These are phyloP conservation scores for Henningerozyma blattae DNA, from an alignment of 805 yeast genomes.

Conservation along the genomic window DNA sequence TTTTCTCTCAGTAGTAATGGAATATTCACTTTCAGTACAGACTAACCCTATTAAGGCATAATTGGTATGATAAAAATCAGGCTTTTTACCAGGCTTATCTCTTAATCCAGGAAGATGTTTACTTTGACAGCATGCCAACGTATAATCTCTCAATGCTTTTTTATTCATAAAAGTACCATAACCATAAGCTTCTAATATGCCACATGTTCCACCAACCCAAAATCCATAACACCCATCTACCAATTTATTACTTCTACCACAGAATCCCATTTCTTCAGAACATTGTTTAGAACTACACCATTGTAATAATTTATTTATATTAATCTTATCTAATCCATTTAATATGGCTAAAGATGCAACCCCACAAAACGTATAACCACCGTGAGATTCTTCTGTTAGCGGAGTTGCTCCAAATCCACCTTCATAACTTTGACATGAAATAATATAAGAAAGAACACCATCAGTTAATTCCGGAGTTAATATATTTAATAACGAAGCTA, in stretches of 20 bases:
- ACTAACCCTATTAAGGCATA: slow-evolving; percentile 68
- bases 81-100: slow-evolving; percentile 74
- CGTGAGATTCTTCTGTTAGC: slow-evolving; percentile 77
- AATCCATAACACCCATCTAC: slow-evolving; percentile 95
- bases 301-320: slow-evolving; percentile 37
- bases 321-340: slow-evolving; percentile 29
- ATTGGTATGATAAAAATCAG: slow-evolving; percentile 88
- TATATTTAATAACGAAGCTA: slow-evolving; percentile 55
- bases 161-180: slow-evolving; percentile 31
- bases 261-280: slow-evolving; percentile 70
- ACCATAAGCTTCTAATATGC: slow-evolving; percentile 27
- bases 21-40: slow-evolving; percentile 10
- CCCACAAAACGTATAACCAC: slow-evolving; percentile 92
- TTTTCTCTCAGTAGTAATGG: slow-evolving; percentile 2
- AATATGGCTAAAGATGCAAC: slow-evolving; percentile 47
- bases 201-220: slow-evolving; percentile 86
- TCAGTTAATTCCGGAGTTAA: slow-evolving; percentile 45
- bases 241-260: slow-evolving; percentile 83
- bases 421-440: slow-evolving; percentile 75
- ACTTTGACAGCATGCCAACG: slow-evolving; percentile 65
- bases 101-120: slow-evolving; percentile 54
- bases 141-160: slow-evolving; percentile 48
- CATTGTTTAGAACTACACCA: slow-evolving; percentile 72
- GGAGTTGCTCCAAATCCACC: slow-evolving; percentile 92
- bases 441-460: slow-evolving; percentile 48